phyloP scores from a whole-genome alignment of 2,329 filamentous ascomycete species.

The Fusarium torulosum region DNA sequence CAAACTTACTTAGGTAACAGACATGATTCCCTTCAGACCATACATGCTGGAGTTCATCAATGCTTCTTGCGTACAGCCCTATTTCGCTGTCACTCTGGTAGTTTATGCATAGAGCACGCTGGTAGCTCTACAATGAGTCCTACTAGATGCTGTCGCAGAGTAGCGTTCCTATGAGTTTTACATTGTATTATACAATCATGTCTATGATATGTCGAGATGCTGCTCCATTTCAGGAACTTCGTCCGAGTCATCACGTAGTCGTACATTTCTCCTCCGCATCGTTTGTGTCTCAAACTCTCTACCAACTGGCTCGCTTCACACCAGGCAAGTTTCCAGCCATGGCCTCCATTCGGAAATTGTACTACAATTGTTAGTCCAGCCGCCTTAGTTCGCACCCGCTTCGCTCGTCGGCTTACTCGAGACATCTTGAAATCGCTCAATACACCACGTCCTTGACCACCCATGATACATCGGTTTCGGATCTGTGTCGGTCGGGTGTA shows the following conservation, averaged over 20 bases:
- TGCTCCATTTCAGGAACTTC: not conserved
- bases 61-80: not conserved
- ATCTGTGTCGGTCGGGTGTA: constrained; percentile 96
- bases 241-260: constrained; percentile 33
- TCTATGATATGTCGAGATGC: constrained; percentile 20
- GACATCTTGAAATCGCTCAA: constrained; percentile 92
- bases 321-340: constrained; percentile 87
- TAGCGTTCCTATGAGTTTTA: constrained; percentile 12
- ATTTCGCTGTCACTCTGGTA: not conserved
- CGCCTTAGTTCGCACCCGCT: not conserved
- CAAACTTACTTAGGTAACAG: too few relatives aligned
- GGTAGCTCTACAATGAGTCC: not conserved
- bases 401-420: constrained; percentile 72
- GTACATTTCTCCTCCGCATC: constrained; percentile 35
- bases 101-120: not conserved
- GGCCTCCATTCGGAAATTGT: constrained; percentile 91
- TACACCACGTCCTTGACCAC: constrained; percentile 91
- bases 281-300: constrained; percentile 50
- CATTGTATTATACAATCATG: constrained; percentile 46
- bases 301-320: constrained; percentile 98
- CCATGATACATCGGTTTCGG: constrained; percentile 90
- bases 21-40: too few relatives aligned
- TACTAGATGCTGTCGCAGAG: rapidly evolving
- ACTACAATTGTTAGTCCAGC: constrained; percentile 68
- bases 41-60: too few relatives aligned